Evolutionary conservation across 129 eudicot species (phyloP).

Genomic region (Lactuca saligna): DNA sequence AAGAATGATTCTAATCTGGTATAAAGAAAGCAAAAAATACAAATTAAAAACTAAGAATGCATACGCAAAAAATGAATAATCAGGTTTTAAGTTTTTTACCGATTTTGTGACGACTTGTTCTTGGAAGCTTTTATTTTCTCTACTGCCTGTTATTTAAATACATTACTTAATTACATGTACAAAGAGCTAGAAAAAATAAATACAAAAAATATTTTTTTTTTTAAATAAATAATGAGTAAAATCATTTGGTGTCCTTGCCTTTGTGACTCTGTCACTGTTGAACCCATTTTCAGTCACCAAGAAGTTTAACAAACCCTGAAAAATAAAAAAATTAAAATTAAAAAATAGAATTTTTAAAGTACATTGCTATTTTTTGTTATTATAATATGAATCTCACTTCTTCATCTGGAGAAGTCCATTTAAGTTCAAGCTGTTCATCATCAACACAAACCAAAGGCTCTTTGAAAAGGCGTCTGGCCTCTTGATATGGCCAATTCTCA

Average conservation of each 20-base stretch:
- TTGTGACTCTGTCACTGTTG: constrained; percentile 77
- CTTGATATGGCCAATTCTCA: constrained; percentile 92
- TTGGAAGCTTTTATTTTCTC: constrained; percentile 96
- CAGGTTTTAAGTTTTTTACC: constrained; percentile 48
- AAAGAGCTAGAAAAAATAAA: neutral
- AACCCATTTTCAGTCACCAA: constrained; percentile 94
- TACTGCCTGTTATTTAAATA: constrained; percentile 42
- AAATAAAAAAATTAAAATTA: constrained; percentile 1
- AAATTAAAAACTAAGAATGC: constrained; percentile 11
- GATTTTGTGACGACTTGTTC: constrained; percentile 78
- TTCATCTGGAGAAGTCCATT: constrained; percentile 96
- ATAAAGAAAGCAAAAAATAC: neutral
- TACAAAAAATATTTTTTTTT: neutral
- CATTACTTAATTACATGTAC: neutral
- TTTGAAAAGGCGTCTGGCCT: constrained; percentile 84
- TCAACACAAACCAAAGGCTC: constrained; percentile 72
- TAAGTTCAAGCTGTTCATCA: constrained; percentile 70
- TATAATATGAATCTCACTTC: constrained; percentile 49
- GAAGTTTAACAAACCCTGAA: constrained; percentile 80
- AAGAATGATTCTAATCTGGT: constrained; percentile 91
- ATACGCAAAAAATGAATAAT: neutral
- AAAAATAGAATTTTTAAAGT: neutral
- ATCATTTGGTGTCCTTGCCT: constrained; percentile 39
- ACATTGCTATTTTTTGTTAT: neutral
- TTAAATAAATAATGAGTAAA: neutral